These are phyloP conservation scores for Favolaschia claudopus DNA, from an alignment of 768 basidiomycete species.

Conservation along the genomic window DNA sequence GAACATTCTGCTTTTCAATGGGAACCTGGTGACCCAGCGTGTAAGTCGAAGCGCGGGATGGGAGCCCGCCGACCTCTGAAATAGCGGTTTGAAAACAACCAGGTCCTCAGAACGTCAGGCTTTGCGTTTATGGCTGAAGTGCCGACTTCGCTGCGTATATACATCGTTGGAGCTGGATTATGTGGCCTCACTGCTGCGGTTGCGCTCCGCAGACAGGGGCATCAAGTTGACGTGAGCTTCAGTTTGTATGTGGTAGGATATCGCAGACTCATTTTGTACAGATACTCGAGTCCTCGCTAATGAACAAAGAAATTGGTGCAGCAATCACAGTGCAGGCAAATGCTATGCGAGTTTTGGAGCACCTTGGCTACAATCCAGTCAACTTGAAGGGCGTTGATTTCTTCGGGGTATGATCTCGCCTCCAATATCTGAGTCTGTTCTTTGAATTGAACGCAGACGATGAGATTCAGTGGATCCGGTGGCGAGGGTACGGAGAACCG, in stretches of 20 bases:
- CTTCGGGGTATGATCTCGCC: conserved; percentile 1
- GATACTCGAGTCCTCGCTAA: conserved; percentile 16
- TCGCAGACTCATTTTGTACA: not conserved
- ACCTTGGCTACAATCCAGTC: conserved; percentile 5
- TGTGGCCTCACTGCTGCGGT: conserved; percentile 19
- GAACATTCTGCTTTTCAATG: too few species aligned
- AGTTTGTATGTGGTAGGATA: too few species aligned
- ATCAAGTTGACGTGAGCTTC: conserved; percentile 15
- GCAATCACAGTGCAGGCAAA: conserved; percentile 18
- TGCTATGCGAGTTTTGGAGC: conserved; percentile 19
- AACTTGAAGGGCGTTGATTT: conserved; percentile 20
- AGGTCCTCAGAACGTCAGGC: not conserved
- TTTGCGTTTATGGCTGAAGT: not conserved
- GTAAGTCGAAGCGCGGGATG: not conserved
- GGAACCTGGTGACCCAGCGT: too few species aligned
- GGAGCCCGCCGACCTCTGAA: not conserved
- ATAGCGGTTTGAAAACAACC: not conserved
- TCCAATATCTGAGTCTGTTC: not conserved
- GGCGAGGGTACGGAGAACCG: conserved; percentile 6
- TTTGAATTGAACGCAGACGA: not conserved
- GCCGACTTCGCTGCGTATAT: conserved; percentile 7
- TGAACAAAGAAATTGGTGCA: conserved; percentile 21
- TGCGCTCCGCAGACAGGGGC: conserved; percentile 13
- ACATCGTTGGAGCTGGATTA: conserved; percentile 17
- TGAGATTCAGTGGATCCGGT: conserved; percentile 7